A percentile compares a stretch with the other conserved stretches of the same genome.
Conservation (phyloP, 2,329 filamentous ascomycete genomes). For the Cercospora sojina region DNA sequence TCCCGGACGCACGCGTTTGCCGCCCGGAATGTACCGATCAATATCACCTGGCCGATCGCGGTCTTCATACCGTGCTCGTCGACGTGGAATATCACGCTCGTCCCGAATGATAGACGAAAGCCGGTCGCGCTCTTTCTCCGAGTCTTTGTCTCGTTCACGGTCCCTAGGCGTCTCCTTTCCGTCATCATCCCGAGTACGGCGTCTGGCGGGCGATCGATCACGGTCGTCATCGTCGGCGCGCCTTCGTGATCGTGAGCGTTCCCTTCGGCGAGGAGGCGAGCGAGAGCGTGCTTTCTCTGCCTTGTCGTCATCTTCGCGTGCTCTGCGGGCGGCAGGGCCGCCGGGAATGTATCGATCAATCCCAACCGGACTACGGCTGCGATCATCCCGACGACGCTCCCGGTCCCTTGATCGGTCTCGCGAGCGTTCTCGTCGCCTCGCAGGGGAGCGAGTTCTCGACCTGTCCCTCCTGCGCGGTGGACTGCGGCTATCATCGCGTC, state of each 20-base stretch:
- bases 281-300: conserved; percentile 15
- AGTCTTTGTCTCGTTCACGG: conserved; percentile 24
- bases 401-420: conserved; percentile 23
- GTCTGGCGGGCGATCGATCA: conserved; percentile 7
- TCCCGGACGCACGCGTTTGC: conserved; percentile 20
- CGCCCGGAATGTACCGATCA: conserved; percentile 40
- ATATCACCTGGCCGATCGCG: conserved; percentile 33
- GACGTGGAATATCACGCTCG: conserved; percentile 19
- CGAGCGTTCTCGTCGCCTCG: conserved; percentile 18
- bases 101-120: conserved; percentile 21
- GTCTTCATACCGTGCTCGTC: conserved; percentile 23
- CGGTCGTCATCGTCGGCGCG: conserved; percentile 31
- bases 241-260: conserved; percentile 25
- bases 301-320: conserved; percentile 19
- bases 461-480: conserved; percentile 26
- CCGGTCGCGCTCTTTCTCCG: conserved; percentile 12
- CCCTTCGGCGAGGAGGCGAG: conserved; percentile 12
- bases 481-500: conserved; percentile 30
- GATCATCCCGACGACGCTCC: conserved; percentile 25
- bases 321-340: conserved; percentile 24
- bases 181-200: conserved; percentile 19
- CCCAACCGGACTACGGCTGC: conserved; percentile 35
- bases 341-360: conserved; percentile 45
- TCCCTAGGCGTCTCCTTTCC: conserved; percentile 25
- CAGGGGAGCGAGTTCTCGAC: conserved; percentile 26